Evolutionary conservation across 352 stramenopile species (phyloP), one percentile per base, ranked within the genome.

Genomic region (Aphanomyces euteiches): DNA sequence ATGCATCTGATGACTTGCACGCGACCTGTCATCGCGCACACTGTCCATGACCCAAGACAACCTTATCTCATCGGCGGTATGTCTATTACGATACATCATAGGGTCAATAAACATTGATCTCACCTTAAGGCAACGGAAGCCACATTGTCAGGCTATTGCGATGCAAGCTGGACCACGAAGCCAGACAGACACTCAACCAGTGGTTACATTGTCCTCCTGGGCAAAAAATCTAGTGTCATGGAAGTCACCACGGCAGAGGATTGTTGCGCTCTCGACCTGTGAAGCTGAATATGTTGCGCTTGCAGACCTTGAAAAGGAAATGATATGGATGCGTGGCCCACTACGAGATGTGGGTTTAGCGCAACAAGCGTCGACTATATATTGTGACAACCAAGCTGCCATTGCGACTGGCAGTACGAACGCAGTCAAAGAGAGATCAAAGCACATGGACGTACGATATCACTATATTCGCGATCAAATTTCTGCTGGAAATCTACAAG

Each of bases 261-360:
- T 28, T 70, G 70, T 75, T 6, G 59, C 70, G 10, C 66, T 75
- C 15, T 73, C 61, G 19, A 64, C 45, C n/a, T 56, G 63, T 19
- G 68, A 76, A 48, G 67, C 72, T 15, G 72, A 76, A 28, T 76
- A 76, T 40, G 67, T 73, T 36, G 71, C 66, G 1, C 65, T 75
- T 17, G 57, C 17, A 15, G 37, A 73, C 1, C 50, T 41, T 56
- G 57, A 43, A 12, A 71, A 75, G 37, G 71, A 75, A 37, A 7
- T 73, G 4, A n/a, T 70, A 3, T 76, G 72, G 67, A 19, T 69
- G 15, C 39, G 58, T 19, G 41, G 19, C 3, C 28, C 36, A 2
- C n/a, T 77, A 13, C 56, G 53, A 39, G 47, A 74, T 4, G 5
- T 69, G 15, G 65, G 53, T 4, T 38, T 40, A 28, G 41, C 59